Percentiles rank a stretch among this genome's conserved stretches.
phyloP scores from a whole-genome alignment of 495 filamentous ascomycete genomes.

The Aspergillus sparsus region DNA sequence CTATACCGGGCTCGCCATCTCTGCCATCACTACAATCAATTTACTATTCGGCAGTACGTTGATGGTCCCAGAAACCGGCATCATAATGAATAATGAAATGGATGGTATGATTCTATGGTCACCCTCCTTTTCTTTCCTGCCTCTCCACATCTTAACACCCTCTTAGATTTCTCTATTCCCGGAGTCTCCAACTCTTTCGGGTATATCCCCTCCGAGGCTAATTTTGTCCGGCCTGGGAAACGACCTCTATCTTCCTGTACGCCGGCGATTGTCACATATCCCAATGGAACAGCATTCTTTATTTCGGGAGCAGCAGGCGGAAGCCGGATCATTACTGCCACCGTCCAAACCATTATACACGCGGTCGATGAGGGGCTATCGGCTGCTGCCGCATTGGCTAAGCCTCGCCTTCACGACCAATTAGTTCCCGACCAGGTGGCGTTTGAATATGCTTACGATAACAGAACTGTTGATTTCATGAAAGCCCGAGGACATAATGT shows the following conservation, averaged over 20 bases:
- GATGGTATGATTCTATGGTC: constrained; percentile 55
- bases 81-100: constrained; percentile 96
- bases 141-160: background rate
- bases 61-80: constrained; percentile 77
- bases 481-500: constrained; percentile 67
- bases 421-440: constrained; percentile 65
- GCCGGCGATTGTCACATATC: constrained; percentile 70
- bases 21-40: constrained; percentile 81
- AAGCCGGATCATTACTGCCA: constrained; percentile 84
- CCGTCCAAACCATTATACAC: constrained; percentile 73
- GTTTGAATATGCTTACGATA: constrained; percentile 74
- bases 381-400: constrained; percentile 59
- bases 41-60: constrained; percentile 76
- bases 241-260: constrained; percentile 79
- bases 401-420: constrained; percentile 81
- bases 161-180: constrained; percentile 71
- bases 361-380: constrained; percentile 65
- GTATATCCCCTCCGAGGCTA: constrained; percentile 73
- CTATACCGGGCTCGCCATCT: constrained; percentile 65
- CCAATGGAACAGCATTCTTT: constrained; percentile 67
- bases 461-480: constrained; percentile 66
- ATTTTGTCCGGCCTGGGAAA: constrained; percentile 81
- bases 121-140: background rate
- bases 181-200: constrained; percentile 75
- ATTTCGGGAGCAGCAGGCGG: constrained; percentile 80